These are phyloP conservation scores for Epichloe uncinata DNA, from an alignment of 2,329 filamentous ascomycete genomes.

Conservation along the genomic window DNA sequence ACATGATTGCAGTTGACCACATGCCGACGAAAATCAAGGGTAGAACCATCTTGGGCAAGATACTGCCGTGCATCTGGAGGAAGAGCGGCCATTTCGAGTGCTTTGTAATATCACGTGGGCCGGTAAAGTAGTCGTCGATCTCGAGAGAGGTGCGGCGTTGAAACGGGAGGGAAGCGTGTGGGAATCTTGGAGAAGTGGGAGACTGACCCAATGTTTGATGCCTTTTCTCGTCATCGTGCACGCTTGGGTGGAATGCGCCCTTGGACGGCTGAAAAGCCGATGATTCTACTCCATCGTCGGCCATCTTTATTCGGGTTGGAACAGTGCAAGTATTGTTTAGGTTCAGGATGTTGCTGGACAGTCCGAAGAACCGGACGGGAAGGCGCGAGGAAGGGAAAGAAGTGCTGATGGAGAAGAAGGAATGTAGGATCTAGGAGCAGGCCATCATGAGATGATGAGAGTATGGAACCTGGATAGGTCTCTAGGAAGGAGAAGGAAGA, in stretches of 20 bases:
- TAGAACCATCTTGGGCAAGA: slow-evolving; percentile 60
- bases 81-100: slow-evolving; percentile 70
- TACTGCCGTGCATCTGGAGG: slow-evolving; percentile 61
- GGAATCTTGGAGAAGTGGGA: slow-evolving; percentile 1
- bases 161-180: not conserved
- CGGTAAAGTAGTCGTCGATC: slow-evolving; percentile 49
- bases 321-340: not conserved
- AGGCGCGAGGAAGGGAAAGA: not conserved
- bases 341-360: not conserved
- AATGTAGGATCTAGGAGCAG: not conserved
- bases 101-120: slow-evolving; percentile 54
- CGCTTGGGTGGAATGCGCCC: not conserved
- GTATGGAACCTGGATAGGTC: not conserved
- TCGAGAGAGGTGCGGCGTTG: slow-evolving; percentile 27
- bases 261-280: not conserved
- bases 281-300: not conserved
- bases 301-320: slow-evolving; percentile 1
- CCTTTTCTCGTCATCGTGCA: not conserved
- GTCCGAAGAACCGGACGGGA: slow-evolving; percentile 9
- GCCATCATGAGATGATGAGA: not conserved
- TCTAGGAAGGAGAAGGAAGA: not conserved
- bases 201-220: not conserved
- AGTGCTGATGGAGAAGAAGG: not conserved
- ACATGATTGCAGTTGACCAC: slow-evolving; percentile 55
- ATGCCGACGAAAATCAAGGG: slow-evolving; percentile 47